Base-by-base conservation (phyloP, 495 filamentous ascomycete genomes). In the Aspergillus bertholletiae region DNA sequence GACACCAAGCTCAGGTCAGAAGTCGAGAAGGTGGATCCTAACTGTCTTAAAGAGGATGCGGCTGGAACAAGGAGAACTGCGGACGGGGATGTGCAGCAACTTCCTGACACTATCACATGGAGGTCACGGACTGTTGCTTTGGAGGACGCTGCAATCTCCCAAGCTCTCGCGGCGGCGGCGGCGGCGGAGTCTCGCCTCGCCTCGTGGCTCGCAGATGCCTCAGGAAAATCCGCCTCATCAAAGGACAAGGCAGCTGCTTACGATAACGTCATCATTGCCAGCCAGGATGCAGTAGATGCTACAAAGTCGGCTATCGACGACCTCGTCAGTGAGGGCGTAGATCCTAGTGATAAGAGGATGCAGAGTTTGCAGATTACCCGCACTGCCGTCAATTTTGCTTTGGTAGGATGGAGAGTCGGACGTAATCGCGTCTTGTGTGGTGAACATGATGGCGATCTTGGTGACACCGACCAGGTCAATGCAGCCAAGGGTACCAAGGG, bases 251-350 rank as follows among this genome's bases (percentile, higher is more conserved):
- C 91, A 13, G 87, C 88, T 5, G 92, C 90, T 2, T 99, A 96
- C 63, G 95, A 99, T 59, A 88, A 88, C 55, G 84, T 96, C 22
- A 84, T 99, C 37, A 88, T 86, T 54, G 84, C 92, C 13, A 93
- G 89, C 63, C 95, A 97, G 74, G 95, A 99, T 65, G 91, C 89
- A 1, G 90, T 90, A 11, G 95, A 99, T 73, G 89, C 89, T 12
- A 92, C 90, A 0, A 95, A 95, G 62, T 87, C 87, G 49, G 91
- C 90, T 21, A 93, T 97, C 58, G 94, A 97, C 53, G 94, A 97
- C 63, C 76, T 96, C 24, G 79, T 80, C 41, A 82, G 77, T 56
- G 95, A 97, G 61, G 88, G 90, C 1, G 84, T 96, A 24, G 79
- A 86, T n/a, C 87, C 88, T 62, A 83, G 90, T 49, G 94, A 99